Base-by-base conservation (phyloP, 768 basidiomycete genomes). In the Russula sp. region DNA sequence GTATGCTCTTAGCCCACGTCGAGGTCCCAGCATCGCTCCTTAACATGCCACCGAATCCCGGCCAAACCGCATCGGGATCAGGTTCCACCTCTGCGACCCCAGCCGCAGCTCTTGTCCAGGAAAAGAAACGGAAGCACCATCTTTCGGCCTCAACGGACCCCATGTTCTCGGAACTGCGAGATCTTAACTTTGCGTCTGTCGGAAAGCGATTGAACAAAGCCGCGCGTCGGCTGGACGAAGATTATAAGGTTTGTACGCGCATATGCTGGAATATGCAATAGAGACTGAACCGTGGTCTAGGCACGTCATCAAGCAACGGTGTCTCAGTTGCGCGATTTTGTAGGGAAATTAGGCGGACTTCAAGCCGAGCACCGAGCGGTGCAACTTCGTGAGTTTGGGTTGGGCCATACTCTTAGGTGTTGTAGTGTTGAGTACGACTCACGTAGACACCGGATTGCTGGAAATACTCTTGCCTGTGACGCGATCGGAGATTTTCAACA, bases 361-460 rank as follows among this genome's bases (percentile, higher is more conserved):
- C 93, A 98, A 76, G 84, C 84, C 20, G 96, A 99, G 71, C 94
- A 97, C 69, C 90, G 94, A 72, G 84, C 91, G 52, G 74, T 98
- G 65, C 80, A 90, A 67, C 79, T 98, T 57, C 96, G 96, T 98
- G 72, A 74, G 93, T 79, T 38, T 14, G 28, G n/a, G n/a, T 63
- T 53, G 38, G 59, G 30, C 44, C 63, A 54, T 30, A 28, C 13
- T 24, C 3, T 22, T 44, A 1, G 13, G 34, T 32, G 28, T 16
- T 46, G 40, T 6, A 6, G 34, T 50, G 22, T n/a, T 55, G n/a
- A 36, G 32, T 30, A 61, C 70, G 24, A 67, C 3, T 14, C 53
- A 40, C 28, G 11, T 20, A 98, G 97, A 99, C 74, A 98, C 94
- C 61, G 90, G 90, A 34, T 73, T 99, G 52, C 95, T 93, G n/a